Conservation (phyloP, 495 filamentous ascomycete genomes). For the Aspergillus heteromorphus region DNA sequence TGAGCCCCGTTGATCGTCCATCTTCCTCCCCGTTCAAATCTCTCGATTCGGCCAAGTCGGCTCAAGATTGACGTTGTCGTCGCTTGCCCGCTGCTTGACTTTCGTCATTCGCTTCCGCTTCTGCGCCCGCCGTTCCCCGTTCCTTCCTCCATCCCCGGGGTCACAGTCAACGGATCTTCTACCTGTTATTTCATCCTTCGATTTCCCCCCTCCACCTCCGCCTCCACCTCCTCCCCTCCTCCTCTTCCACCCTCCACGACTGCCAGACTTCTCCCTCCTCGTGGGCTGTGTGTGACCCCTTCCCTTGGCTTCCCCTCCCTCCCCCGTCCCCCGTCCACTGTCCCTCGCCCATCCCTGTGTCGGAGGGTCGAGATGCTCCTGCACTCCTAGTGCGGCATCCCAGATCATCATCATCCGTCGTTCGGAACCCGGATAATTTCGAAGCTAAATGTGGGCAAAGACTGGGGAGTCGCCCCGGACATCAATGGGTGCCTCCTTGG, state of each 20-base stretch:
- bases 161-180: background rate
- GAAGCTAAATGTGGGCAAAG: constrained; percentile 23
- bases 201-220: background rate
- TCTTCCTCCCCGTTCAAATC: constrained; percentile 1
- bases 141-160: background rate
- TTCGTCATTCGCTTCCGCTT: constrained; percentile 5
- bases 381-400: constrained; percentile 13
- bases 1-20: constrained; percentile 12
- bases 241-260: background rate
- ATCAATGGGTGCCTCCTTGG: constrained; percentile 27
- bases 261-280: background rate
- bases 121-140: background rate
- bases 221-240: background rate
- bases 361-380: constrained; percentile 17
- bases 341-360: background rate
- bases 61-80: constrained; percentile 1
- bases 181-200: background rate
- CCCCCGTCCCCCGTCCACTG: background rate
- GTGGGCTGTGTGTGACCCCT: background rate
- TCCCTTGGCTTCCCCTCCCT: background rate
- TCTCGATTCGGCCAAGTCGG: background rate
- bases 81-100: background rate
- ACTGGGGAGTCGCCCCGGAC: constrained; percentile 19
- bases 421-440: background rate
- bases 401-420: constrained; percentile 1